phyloP scores from a whole-genome alignment of 2,329 filamentous ascomycete species.

The Alternaria alternata region DNA sequence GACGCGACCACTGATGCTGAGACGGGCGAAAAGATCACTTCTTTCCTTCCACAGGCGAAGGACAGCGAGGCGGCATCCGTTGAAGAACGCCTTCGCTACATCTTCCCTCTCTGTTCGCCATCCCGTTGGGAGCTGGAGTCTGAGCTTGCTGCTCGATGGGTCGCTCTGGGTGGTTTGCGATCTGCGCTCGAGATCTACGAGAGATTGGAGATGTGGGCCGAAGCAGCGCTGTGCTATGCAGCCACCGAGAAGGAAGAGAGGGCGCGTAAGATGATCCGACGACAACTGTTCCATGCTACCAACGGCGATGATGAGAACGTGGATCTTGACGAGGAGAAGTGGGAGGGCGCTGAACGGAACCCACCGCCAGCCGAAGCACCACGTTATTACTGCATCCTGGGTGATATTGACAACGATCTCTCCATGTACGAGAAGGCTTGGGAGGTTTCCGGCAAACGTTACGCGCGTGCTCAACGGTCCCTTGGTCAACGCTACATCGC shows the following conservation, averaged over 20 bases:
- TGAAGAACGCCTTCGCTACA: constrained; percentile 78
- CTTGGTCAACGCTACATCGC: constrained; percentile 81
- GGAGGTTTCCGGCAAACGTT: constrained; percentile 82
- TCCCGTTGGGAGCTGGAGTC: constrained; percentile 94
- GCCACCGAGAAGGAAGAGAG: constrained; percentile 82
- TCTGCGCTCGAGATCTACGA: constrained; percentile 97
- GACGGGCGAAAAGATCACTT: constrained; percentile 63
- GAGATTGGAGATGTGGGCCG: constrained; percentile 89
- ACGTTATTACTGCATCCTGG: constrained; percentile 89
- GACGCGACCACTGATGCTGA: constrained; percentile 35
- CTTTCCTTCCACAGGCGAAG: constrained; percentile 82
- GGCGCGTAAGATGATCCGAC: constrained; percentile 77
- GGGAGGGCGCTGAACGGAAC: constrained; percentile 73
- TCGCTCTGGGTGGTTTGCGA: constrained; percentile 81
- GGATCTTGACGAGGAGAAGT: constrained; percentile 57
- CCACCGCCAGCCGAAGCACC: constrained; percentile 83
- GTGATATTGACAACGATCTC: constrained; percentile 81
- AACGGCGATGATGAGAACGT: constrained; percentile 50
- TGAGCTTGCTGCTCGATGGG: constrained; percentile 93
- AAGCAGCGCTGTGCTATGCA: constrained; percentile 89
- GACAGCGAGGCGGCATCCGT: constrained; percentile 80
- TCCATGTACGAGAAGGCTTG: constrained; percentile 84
- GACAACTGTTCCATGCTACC: constrained; percentile 77
- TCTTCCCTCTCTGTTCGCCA: constrained; percentile 83
- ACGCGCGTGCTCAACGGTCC: constrained; percentile 85